Percentiles rank a stretch among this genome's conserved stretches.
These are phyloP conservation scores for Clarireedia hainanense DNA, from an alignment of 2,329 filamentous ascomycete genomes.

Conservation along the genomic window DNA sequence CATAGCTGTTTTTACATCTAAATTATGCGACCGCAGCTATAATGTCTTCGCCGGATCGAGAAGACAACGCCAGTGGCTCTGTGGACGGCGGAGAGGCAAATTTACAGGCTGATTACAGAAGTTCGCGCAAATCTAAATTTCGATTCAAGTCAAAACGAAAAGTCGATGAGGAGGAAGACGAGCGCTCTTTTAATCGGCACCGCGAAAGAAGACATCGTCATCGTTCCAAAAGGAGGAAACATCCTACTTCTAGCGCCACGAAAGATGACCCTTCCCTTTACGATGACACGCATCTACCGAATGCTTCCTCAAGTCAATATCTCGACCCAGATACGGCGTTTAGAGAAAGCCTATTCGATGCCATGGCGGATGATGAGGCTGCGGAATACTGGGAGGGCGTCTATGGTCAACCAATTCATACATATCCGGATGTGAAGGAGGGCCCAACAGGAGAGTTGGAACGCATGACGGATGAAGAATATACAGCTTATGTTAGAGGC, in stretches of 20 bases:
- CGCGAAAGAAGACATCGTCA: slow-evolving; percentile 19
- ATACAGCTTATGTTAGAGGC: slow-evolving; percentile 72
- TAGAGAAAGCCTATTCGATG: slow-evolving; percentile 90
- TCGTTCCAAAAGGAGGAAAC: slow-evolving; percentile 22
- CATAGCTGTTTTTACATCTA: not conserved
- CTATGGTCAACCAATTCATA: slow-evolving; percentile 92
- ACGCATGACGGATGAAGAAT: slow-evolving; percentile 87
- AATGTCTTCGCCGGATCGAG: not conserved
- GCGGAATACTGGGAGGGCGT: slow-evolving; percentile 91
- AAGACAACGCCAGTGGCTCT: not conserved
- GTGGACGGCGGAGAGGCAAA: not conserved
- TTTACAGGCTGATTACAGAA: slow-evolving; percentile 7
- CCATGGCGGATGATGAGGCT: slow-evolving; percentile 92
- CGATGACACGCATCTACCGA: slow-evolving; percentile 34
- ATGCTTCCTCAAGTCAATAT: slow-evolving; percentile 29
- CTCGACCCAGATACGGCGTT: slow-evolving; percentile 71
- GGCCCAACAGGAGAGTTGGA: slow-evolving; percentile 54
- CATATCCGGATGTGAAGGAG: slow-evolving; percentile 49
- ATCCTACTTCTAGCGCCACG: slow-evolving; percentile 10
- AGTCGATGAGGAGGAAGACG: slow-evolving; percentile 9
- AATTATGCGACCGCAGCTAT: not conserved
- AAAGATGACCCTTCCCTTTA: slow-evolving; percentile 30
- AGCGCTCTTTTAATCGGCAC: slow-evolving; percentile 9
- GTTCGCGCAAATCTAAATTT: slow-evolving; percentile 20
- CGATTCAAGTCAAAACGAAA: slow-evolving; percentile 26